Conservation (phyloP, 2,329 filamentous ascomycete species). For the Coccinonectria pachysandricola region DNA sequence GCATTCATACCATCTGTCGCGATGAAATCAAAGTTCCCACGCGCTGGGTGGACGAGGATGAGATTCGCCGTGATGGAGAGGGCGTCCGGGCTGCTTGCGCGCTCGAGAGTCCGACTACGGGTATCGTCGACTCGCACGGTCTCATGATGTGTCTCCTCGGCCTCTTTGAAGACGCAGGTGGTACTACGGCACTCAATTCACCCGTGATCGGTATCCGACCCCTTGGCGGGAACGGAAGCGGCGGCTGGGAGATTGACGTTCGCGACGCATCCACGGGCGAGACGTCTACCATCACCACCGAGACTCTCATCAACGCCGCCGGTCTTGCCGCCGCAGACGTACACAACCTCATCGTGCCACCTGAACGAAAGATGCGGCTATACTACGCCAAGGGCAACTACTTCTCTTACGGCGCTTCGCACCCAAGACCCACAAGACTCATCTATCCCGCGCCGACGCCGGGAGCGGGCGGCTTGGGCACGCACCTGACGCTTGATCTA, state of each 20-base stretch:
- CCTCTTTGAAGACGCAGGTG: constrained; percentile 65
- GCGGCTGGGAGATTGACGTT: constrained; percentile 61
- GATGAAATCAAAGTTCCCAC: constrained; percentile 50
- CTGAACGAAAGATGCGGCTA: constrained; percentile 43
- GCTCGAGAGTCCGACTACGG: constrained; percentile 76
- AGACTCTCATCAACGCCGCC: constrained; percentile 75
- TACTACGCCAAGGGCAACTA: constrained; percentile 94
- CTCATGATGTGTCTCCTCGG: constrained; percentile 75
- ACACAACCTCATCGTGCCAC: constrained; percentile 70
- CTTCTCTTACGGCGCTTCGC: constrained; percentile 65
- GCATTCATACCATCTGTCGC: constrained; percentile 36
- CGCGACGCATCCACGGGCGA: constrained; percentile 36
- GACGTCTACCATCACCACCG: constrained; percentile 53
- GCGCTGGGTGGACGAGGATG: constrained; percentile 52
- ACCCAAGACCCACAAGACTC: constrained; percentile 57
- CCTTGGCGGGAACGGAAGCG: constrained; percentile 32
- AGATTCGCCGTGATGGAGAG: constrained; percentile 59
- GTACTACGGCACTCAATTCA: constrained; percentile 61
- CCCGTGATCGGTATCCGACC: constrained; percentile 51
- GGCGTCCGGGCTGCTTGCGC: constrained; percentile 57
- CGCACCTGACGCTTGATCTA: constrained; percentile 87
- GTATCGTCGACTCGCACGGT: constrained; percentile 80
- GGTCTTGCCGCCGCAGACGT: constrained; percentile 68
- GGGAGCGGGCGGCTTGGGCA: constrained; percentile 76
- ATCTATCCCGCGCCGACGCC: constrained; percentile 82